Percentiles rank a stretch among this genome's conserved stretches.
Conservation (phyloP, 2,329 filamentous ascomycete genomes). For the Didymella segeticola region DNA sequence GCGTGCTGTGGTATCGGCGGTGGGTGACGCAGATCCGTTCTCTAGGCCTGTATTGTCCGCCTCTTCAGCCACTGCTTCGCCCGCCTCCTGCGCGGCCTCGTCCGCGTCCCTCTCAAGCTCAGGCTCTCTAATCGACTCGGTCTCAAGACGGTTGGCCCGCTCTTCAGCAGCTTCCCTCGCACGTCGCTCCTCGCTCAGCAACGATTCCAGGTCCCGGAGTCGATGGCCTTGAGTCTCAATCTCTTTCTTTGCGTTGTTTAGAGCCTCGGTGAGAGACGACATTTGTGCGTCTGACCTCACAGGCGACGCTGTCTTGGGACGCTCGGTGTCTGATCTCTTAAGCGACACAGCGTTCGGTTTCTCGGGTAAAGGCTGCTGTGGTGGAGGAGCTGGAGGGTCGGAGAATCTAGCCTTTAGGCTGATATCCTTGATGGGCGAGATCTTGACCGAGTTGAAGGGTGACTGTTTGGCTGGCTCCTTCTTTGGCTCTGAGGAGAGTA, state of each 20-base stretch:
- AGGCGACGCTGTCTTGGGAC: slow-evolving; percentile 69
- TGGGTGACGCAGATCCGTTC: slow-evolving; percentile 32
- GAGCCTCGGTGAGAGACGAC: slow-evolving; percentile 80
- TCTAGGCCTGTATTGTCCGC: slow-evolving; percentile 17
- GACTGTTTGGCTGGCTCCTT: slow-evolving; percentile 59
- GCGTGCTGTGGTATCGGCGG: slow-evolving; percentile 51
- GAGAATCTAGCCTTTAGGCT: slow-evolving; percentile 80
- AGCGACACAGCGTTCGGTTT: slow-evolving; percentile 78
- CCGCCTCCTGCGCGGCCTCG: slow-evolving; percentile 18
- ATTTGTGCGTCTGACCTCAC: slow-evolving; percentile 75
- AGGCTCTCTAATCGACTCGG: slow-evolving; percentile 59
- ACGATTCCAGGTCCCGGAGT: slow-evolving; percentile 80
- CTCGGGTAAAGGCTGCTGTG: slow-evolving; percentile 90
- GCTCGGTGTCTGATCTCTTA: slow-evolving; percentile 78
- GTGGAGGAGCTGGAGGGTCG: slow-evolving; percentile 90
- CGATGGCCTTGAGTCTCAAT: slow-evolving; percentile 81
- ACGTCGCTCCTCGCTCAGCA: slow-evolving; percentile 78
- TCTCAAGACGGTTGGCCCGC: slow-evolving; percentile 72
- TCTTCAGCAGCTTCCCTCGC: slow-evolving; percentile 87
- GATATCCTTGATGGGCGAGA: slow-evolving; percentile 65
- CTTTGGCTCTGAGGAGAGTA: slow-evolving; percentile 74
- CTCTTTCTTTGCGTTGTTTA: slow-evolving; percentile 84
- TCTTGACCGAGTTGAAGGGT: slow-evolving; percentile 49
- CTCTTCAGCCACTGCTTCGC: slow-evolving; percentile 24
- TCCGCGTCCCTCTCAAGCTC: slow-evolving; percentile 31